Base-by-base conservation (phyloP, 129 eudicot species). In the Lonicera japonica region DNA sequence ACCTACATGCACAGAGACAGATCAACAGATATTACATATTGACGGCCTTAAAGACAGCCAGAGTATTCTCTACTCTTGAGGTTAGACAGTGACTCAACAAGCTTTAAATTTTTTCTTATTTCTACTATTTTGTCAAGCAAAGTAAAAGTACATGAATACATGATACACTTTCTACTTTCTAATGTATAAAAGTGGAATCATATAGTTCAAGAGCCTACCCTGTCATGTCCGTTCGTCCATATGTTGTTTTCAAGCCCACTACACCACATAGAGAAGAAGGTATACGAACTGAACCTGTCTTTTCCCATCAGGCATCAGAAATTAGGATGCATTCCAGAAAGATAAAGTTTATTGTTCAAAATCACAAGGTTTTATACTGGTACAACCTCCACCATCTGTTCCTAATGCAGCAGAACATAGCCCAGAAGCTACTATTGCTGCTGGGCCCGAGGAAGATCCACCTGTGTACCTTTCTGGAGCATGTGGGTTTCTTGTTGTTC, bases 371-470 rank as follows among this genome's bases (percentile, higher is more conserved):
- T 58, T 66, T 45, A 66, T 55, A 56, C 56, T 25, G 67, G 58
- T 57, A 74, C 82, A 72, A 88, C 99, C 99, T 88, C 99, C 99
- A 24, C 99, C 99, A 62, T 92, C 99, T 65, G 99, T 92, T 71
- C 99, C 99, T 64, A 92, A 63, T 60, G 99, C 92, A 76, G 95
- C 96, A 53, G 95, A 73, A 72, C 96, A 88, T 39, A 92, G 74
- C 67, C 99, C 99, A 50, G 96, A 75, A 69, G 99, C 91, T 68
- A 92, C 96, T 74, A 92, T 79, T 55, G 99, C 99, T 64, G 96
- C 99, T 15, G 99, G 89, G 21, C 99, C 99, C 3, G 99, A 92
- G 55, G 99, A 92, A 72, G 99, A 92, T 66, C 99, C 99, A 78
- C 99, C 99, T 11, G 99, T 92, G 60, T 92, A 92, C 76, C 96